phyloP scores from a whole-genome alignment of 1,284 basidiomycete genomes.

The Trichosporon sp. region DNA sequence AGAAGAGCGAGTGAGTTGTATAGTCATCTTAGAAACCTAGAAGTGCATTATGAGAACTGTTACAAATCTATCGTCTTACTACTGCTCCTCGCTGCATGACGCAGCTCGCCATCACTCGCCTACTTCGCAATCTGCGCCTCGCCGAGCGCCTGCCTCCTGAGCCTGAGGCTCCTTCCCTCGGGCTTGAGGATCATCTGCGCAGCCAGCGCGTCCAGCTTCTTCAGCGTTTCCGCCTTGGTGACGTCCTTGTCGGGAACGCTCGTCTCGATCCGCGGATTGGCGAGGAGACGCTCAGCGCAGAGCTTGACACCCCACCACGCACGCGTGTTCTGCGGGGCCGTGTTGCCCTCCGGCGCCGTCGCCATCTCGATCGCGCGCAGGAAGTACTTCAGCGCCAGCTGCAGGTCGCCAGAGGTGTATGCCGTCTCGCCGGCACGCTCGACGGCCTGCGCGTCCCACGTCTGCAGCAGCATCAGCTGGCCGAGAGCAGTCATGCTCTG shows the following conservation, averaged over 20 bases:
- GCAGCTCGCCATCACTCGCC: no score
- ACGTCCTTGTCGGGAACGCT: conserved; percentile 65
- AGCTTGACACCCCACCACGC: conserved; percentile 87
- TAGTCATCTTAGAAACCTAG: conserved; percentile 7
- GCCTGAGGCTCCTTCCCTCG: conserved; percentile 39
- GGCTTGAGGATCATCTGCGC: conserved; percentile 64
- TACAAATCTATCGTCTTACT: conserved; percentile 18
- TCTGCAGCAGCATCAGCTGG: conserved; percentile 49
- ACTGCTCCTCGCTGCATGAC: neutral
- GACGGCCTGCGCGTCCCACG: conserved; percentile 49
- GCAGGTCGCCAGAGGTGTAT: conserved; percentile 63
- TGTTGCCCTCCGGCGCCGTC: conserved; percentile 56
- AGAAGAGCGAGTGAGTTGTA: neutral
- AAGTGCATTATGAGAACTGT: conserved; percentile 16
- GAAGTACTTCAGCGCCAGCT: conserved; percentile 79
- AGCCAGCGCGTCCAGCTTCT: conserved; percentile 68
- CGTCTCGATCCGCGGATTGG: conserved; percentile 24
- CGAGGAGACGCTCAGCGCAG: conserved; percentile 61
- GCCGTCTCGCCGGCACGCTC: conserved; percentile 49
- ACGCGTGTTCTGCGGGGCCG: conserved; percentile 33
- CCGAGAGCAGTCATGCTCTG: conserved; percentile 45
- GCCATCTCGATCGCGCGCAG: conserved; percentile 81
- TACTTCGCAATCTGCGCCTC: conserved; percentile 28
- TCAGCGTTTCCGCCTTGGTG: conserved; percentile 60
- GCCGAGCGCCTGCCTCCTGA: conserved; percentile 35